Conservation (phyloP, 768 basidiomycete species). For the Suillus sp. region DNA sequence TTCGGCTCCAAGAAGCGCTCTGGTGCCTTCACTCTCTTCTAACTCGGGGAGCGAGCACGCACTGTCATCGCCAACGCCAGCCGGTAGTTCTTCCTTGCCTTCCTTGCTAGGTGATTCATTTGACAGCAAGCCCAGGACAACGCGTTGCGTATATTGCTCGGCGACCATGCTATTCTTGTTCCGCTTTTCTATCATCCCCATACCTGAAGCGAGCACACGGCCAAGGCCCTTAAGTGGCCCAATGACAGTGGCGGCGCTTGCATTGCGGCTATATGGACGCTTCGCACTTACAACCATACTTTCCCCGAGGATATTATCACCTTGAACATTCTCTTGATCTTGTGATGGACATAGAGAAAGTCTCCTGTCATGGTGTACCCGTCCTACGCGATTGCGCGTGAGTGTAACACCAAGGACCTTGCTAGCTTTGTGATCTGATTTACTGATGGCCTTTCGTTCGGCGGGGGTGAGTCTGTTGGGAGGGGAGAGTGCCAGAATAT, state of each 20-base stretch:
- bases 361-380: not conserved
- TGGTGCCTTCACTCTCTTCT: slow-evolving; percentile 6
- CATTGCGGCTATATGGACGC: slow-evolving; percentile 8
- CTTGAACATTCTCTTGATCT: not conserved
- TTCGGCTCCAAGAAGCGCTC: slow-evolving; percentile 3
- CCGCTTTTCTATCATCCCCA: slow-evolving; percentile 1
- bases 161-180: slow-evolving; percentile 6
- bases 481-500: slow-evolving; percentile 4
- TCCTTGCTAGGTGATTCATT: not conserved
- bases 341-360: not conserved
- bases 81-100: not conserved
- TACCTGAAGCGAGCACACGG: not conserved
- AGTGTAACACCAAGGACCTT: slow-evolving; percentile 20
- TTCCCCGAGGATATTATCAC: not conserved
- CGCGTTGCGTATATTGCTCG: slow-evolving; percentile 2
- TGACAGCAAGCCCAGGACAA: not conserved
- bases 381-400: slow-evolving; percentile 17
- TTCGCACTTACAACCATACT: slow-evolving; percentile 14
- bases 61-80: slow-evolving; percentile 6
- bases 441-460: slow-evolving; percentile 14
- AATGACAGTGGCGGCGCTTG: slow-evolving; percentile 13
- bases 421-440: slow-evolving; percentile 18
- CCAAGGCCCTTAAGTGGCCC: slow-evolving; percentile 15
- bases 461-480: slow-evolving; percentile 14
- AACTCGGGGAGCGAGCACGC: slow-evolving; percentile 6